Conservation (phyloP, 2,329 filamentous ascomycete genomes). For the Drechmeria coniospora region DNA sequence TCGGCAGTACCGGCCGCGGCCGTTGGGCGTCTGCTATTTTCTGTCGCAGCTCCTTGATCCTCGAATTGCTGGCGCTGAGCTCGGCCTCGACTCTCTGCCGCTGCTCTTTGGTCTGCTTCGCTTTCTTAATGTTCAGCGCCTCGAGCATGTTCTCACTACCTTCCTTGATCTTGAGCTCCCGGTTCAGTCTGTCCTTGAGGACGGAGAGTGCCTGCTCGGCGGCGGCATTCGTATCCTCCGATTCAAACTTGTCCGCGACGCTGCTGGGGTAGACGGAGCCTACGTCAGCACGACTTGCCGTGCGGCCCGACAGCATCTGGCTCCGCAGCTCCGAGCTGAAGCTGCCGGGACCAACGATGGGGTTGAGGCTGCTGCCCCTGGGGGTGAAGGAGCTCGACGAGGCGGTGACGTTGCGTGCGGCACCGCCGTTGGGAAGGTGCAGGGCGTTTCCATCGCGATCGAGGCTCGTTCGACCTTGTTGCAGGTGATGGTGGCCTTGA, state of each 20-base stretch:
- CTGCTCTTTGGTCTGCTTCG: constrained; percentile 86
- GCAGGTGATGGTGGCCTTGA: constrained; percentile 19
- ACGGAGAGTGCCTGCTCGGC: constrained; percentile 60
- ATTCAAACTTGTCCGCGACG: constrained; percentile 43
- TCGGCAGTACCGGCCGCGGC: constrained; percentile 22
- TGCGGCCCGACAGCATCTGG: constrained; percentile 32
- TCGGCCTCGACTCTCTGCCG: constrained; percentile 70
- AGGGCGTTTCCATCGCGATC: constrained; percentile 38
- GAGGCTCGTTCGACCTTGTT: constrained; percentile 25
- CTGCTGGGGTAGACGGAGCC: constrained; percentile 20
- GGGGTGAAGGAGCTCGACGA: constrained; percentile 48
- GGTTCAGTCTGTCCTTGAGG: constrained; percentile 73
- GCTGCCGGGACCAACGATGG: constrained; percentile 61
- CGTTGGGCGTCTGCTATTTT: constrained; percentile 45
- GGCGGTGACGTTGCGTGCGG: constrained; percentile 30
- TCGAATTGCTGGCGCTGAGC: constrained; percentile 71
- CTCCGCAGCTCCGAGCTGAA: constrained; percentile 80
- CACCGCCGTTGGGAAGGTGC: constrained; percentile 31
- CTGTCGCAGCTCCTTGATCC: constrained; percentile 44
- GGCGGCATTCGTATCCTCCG: constrained; percentile 38
- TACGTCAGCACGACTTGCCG: constrained; percentile 20
- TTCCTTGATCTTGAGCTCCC: constrained; percentile 95
- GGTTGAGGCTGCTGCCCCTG: constrained; percentile 54
- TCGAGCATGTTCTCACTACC: constrained; percentile 97
- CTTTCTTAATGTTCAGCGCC: constrained; percentile 84